These are phyloP conservation scores for Phytophthora uliginosa DNA, from an alignment of 352 stramenopile species.

Conservation along the genomic window DNA sequence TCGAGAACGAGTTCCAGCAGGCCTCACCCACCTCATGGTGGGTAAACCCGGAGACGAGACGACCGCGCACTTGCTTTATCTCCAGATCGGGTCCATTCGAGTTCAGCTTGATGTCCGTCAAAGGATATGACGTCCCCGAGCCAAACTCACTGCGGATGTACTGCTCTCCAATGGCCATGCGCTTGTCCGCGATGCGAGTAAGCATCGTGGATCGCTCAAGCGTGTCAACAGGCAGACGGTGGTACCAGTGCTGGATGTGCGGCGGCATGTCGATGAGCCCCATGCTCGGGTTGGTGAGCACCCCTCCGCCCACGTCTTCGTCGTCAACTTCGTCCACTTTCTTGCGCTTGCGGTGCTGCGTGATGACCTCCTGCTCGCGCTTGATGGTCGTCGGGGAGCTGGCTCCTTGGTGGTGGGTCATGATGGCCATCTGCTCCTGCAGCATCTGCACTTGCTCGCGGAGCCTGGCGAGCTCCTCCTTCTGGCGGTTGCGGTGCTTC, in stretches of 20 bases:
- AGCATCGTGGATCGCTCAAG: slow-evolving; percentile 63
- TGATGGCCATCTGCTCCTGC: slow-evolving; percentile 84
- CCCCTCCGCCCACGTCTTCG: slow-evolving; percentile 24
- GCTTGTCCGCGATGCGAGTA: slow-evolving; percentile 63
- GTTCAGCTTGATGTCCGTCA: slow-evolving; percentile 86
- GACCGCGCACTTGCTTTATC: slow-evolving; percentile 80
- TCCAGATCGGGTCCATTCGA: slow-evolving; percentile 85
- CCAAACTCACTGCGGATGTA: slow-evolving; percentile 69
- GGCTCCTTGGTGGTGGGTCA: slow-evolving; percentile 57
- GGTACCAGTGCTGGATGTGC: slow-evolving; percentile 76
- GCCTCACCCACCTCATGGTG: slow-evolving; percentile 73
- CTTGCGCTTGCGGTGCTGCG: slow-evolving; percentile 78
- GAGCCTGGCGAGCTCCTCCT: slow-evolving; percentile 79
- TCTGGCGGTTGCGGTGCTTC: slow-evolving; percentile 87
- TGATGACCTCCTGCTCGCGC: slow-evolving; percentile 66
- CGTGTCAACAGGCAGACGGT: slow-evolving; percentile 69
- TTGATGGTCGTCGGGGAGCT: slow-evolving; percentile 54
- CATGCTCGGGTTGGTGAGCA: slow-evolving; percentile 33
- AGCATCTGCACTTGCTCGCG: slow-evolving; percentile 79
- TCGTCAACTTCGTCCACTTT: slow-evolving; percentile 62
- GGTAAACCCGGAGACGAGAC: slow-evolving; percentile 62
- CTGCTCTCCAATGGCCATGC: slow-evolving; percentile 59
- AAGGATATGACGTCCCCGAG: slow-evolving; percentile 54
- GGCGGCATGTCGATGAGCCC: slow-evolving; percentile 29
- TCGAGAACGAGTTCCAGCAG: slow-evolving; percentile 82